Percentiles rank a stretch among this genome's conserved stretches.
phyloP scores from a whole-genome alignment of 805 yeast genomes.

The Kazachstania viticola region DNA sequence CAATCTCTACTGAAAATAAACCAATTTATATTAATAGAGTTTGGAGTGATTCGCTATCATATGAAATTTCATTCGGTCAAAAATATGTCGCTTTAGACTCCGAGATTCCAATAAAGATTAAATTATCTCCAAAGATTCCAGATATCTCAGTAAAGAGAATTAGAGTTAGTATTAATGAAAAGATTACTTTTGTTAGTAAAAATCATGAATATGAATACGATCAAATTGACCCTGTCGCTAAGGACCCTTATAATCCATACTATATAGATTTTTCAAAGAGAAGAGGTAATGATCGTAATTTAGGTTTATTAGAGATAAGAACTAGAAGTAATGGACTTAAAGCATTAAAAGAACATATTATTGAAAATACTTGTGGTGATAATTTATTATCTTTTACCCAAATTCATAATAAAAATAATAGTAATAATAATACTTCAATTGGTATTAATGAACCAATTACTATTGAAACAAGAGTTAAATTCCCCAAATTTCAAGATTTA shows the following conservation, averaged over 20 bases:
- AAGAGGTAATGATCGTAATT: constrained; percentile 36
- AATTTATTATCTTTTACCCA: constrained; percentile 46
- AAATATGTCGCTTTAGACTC: constrained; percentile 58
- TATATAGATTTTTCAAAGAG: constrained; percentile 23
- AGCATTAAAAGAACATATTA: constrained; percentile 49
- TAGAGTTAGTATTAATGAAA: constrained; percentile 54
- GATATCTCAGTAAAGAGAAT: constrained; percentile 51
- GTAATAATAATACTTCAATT: neutral
- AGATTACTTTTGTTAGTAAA: constrained; percentile 50
- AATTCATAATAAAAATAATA: constrained; percentile 5
- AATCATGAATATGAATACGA: constrained; percentile 43
- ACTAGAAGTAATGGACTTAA: constrained; percentile 38
- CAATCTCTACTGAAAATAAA: constrained; percentile 39
- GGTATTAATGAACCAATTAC: constrained; percentile 17
- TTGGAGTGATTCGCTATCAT: constrained; percentile 63
- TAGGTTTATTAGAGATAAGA: constrained; percentile 53
- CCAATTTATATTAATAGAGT: constrained; percentile 66
- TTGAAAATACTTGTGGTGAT: constrained; percentile 41
- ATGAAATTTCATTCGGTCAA: constrained; percentile 59
- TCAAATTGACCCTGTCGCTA: constrained; percentile 29
- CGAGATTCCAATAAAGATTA: constrained; percentile 48
- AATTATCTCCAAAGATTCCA: constrained; percentile 55
- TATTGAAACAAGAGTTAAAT: constrained; percentile 17
- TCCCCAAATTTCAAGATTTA: constrained; percentile 19
- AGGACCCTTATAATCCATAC: constrained; percentile 25